phyloP scores from a whole-genome alignment of 164 flowering plant species.

The Stephania yunnanensis region DNA sequence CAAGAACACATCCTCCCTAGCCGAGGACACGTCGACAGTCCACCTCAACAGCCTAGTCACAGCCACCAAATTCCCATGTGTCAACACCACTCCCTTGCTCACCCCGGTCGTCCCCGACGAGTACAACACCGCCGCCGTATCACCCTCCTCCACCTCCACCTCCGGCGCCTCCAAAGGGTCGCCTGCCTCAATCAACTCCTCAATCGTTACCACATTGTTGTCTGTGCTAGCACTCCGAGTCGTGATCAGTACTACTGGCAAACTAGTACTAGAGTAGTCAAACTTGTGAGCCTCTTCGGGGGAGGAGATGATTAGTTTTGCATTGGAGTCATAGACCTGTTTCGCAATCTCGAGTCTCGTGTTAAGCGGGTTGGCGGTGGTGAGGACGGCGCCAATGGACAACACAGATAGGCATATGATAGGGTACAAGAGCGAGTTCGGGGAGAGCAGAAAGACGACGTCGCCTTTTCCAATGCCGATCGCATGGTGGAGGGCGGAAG shows the following conservation, averaged over 20 bases:
- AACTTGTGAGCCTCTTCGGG: conserved; percentile 51
- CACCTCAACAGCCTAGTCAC: conserved; percentile 40
- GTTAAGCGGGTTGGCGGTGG: conserved; percentile 66
- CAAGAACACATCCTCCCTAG: conserved; percentile 40
- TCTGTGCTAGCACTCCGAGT: conserved; percentile 11
- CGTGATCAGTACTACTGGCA: conserved; percentile 31
- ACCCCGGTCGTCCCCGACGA: conserved; percentile 83
- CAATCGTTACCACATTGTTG: conserved; percentile 25
- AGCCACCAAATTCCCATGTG: conserved; percentile 56
- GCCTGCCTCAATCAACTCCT: conserved; percentile 41
- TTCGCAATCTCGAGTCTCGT: conserved; percentile 49
- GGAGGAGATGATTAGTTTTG: conserved; percentile 44
- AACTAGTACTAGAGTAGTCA: conserved; percentile 15
- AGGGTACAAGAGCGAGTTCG: conserved; percentile 58
- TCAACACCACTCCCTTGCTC: conserved; percentile 67
- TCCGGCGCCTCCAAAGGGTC: conserved; percentile 33
- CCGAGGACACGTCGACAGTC: conserved; percentile 29
- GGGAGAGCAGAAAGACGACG: conserved; percentile 60
- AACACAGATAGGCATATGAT: conserved; percentile 52
- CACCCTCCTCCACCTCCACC: conserved; percentile 24
- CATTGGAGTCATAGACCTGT: conserved; percentile 50
- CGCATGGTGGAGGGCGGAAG: conserved; percentile 42
- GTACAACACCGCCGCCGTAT: conserved; percentile 64
- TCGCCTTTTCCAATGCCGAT: conserved; percentile 59
- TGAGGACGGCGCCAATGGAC: conserved; percentile 57